Evolutionary conservation across 768 basidiomycete genomes (phyloP), one percentile per base, ranked within the genome.

Genomic region (Lyophyllum decastes): DNA sequence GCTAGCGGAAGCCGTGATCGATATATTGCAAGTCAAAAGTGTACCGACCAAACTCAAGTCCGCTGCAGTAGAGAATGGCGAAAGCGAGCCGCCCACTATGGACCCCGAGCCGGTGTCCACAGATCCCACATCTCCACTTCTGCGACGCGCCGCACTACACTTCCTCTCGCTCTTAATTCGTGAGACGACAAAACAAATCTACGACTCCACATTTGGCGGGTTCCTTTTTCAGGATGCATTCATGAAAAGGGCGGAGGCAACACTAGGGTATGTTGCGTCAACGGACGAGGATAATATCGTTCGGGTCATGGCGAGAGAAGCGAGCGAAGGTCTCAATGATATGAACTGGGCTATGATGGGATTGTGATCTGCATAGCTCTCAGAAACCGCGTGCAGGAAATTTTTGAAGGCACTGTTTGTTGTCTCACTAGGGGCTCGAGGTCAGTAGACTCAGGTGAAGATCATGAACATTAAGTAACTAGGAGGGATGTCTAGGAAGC

Each of bases 141-240:
- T 98, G 3, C 84, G 95, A 30, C 88, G 96, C 41, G 88, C 92
- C 1, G 94, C 92, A 0, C 67, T 97, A n/a, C 87, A 95, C 63
- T 89, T 97, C 68, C 77, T 96, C 43, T 78, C 85, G 0, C 66
- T 88, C 9, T 75, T 94, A 30, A 70, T 94, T n/a, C 79, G 82
- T n/a, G 81, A 87, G 41, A 76, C 78, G 17, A 84, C 79, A 0
- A 72, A 71, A n/a, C 74, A 80, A 9, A 65, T 78, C 11, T 83
- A 89, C 57, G 82, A 85, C 17, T 69, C 71, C 1, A 54, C 65
- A n/a, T 58, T 50, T n/a, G 61, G 60, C 4, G 61, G 43, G 19
- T 59, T 70, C 11, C 61, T 70, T 49, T 74, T 81, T 53, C 70
- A 81, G 0, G 60, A 64, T 2, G 61, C 67, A 1, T 66, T 81